Evolutionary conservation across 805 yeast genomes (phyloP).

Genomic region (Citeromyces nyonsensis): DNA sequence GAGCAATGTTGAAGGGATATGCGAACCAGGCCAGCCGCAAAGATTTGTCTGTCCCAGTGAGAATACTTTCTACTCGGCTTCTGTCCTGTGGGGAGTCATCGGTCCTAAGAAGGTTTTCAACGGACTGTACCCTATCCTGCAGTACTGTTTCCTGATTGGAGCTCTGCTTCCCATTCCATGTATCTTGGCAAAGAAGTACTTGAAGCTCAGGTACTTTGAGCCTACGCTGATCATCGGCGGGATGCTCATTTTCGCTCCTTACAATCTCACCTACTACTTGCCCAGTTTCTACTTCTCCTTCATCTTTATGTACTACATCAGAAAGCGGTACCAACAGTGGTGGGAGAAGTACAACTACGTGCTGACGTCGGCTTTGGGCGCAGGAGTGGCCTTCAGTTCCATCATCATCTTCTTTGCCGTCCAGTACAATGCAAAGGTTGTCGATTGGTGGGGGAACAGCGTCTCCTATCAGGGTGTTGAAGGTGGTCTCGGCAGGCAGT

Average conservation of each 20-base stretch:
- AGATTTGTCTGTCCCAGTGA: constrained; percentile 31
- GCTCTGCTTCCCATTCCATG: constrained; percentile 24
- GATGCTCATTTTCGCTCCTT: constrained; percentile 57
- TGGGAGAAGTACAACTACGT: constrained; percentile 68
- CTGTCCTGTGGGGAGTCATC: constrained; percentile 51
- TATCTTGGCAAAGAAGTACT: constrained; percentile 18
- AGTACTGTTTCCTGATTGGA: constrained; percentile 49
- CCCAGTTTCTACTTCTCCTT: constrained; percentile 39
- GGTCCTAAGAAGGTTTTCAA: constrained; percentile 51
- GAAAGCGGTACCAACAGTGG: constrained; percentile 44
- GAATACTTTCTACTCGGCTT: constrained; percentile 33
- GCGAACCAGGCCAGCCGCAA: constrained; percentile 23
- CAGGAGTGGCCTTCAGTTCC: constrained; percentile 53
- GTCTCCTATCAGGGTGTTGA: no score
- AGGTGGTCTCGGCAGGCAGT: no score
- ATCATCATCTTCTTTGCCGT: constrained; percentile 39
- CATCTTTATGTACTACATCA: constrained; percentile 37
- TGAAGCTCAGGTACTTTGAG: constrained; percentile 27
- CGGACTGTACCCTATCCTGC: constrained; percentile 32
- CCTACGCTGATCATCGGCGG: constrained; percentile 56
- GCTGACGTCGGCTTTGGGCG: constrained; percentile 50
- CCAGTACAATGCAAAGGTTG: no score
- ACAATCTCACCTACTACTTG: constrained; percentile 53
- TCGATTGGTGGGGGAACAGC: no score
- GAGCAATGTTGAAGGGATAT: constrained; percentile 20